Base-by-base conservation (phyloP, 169 alveolate genomes). In the Amoebophrya sp. region DNA sequence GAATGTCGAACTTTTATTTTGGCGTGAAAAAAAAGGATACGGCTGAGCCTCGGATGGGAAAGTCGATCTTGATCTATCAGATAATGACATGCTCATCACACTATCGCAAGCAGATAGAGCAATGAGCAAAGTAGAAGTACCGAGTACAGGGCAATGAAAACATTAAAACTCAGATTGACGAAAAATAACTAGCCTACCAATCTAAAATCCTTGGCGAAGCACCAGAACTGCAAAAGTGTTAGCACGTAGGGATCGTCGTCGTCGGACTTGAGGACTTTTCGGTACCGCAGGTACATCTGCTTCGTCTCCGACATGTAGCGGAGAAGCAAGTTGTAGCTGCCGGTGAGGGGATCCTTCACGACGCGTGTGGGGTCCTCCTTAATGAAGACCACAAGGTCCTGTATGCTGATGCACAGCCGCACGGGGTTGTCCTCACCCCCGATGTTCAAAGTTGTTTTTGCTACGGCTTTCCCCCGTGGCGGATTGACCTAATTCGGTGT, bases 191-290 rank as follows among this genome's bases (percentile, higher is more conserved):
- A n/a, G n/a, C n/a, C 18, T n/a, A 66, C 83, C 35, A 66, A 25
- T 25, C 83, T 7, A 25, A 66, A 66, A 25, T 66, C 83, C 83
- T 25, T 7, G 2, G 83, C 83, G 83, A 66, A 66, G 83, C 83
- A 66, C 83, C 83, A 66, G 83, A 66, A 66, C 83, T 66, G 83
- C 83, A 66, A 25, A 1, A 66, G 39, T 25, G 83, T 66, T 0
- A 66, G 83, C 83, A 66, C 83, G 83, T 66, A 66, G 7, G 83
- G 83, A 25, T 66, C 83, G 32, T 66, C 83, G 39, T 66, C 83
- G 83, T 66, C 83, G 35, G 39, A 25, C 32, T 66, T 66, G 35
- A 66, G 83, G 32, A 66, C 18, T 25, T 66, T 66, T 2, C 83
- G 83, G 35, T 66, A 66, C 10, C 83, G 83, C 32, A 66, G 83